These are phyloP conservation scores for Hypomontagnella monticulosa DNA, from an alignment of 495 filamentous ascomycete species.

Conservation along the genomic window DNA sequence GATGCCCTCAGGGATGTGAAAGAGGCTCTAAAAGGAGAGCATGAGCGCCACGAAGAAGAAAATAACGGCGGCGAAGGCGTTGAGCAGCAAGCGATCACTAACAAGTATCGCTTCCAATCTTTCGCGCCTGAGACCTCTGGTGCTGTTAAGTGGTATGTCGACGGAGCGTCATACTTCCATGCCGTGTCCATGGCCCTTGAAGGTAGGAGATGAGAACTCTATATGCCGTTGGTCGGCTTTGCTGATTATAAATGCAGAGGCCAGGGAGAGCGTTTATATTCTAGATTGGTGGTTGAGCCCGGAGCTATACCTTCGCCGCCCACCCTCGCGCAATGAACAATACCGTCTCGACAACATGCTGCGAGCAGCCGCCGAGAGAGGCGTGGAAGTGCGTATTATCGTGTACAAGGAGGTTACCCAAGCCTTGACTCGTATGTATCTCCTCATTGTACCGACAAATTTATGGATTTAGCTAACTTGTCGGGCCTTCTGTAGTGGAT, in stretches of 20 bases:
- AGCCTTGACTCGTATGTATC: constrained; percentile 75
- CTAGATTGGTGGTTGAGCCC: constrained; percentile 95
- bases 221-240: neutral
- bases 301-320: constrained; percentile 88
- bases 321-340: constrained; percentile 80
- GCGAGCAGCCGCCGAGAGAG: constrained; percentile 83
- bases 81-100: constrained; percentile 51
- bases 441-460: neutral
- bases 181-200: constrained; percentile 87
- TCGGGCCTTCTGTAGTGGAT: constrained; percentile 64
- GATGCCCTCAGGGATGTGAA: constrained; percentile 47
- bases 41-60: constrained; percentile 53
- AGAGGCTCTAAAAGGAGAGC: constrained; percentile 33
- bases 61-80: constrained; percentile 39
- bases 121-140: constrained; percentile 90
- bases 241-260: constrained; percentile 58
- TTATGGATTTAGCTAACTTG: constrained; percentile 3
- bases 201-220: constrained; percentile 41
- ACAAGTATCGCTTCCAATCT: constrained; percentile 76
- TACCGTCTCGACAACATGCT: constrained; percentile 94
- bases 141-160: constrained; percentile 94
- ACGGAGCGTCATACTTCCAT: constrained; percentile 92
- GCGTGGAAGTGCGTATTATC: constrained; percentile 87
- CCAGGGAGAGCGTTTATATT: constrained; percentile 88
- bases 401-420: constrained; percentile 96